Evolutionary conservation across 306 rosid species (phyloP).

Genomic region (Prunus mira): DNA sequence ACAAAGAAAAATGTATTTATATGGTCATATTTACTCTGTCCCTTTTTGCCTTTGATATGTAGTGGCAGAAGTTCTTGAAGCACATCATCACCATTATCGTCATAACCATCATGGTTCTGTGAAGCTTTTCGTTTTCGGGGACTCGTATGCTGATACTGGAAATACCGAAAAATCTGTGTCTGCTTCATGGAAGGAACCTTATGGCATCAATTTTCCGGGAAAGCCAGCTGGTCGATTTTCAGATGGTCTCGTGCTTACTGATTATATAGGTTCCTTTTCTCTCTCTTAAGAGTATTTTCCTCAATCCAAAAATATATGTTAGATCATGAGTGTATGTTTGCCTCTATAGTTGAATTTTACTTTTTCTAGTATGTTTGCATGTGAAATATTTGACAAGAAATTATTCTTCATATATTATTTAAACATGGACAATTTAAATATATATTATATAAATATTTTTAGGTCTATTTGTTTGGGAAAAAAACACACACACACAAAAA

Average conservation of each 20-base stretch:
- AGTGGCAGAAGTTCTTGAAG: background rate
- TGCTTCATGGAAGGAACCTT: slow-evolving; percentile 32
- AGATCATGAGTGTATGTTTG: background rate
- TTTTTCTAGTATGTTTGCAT: too few species aligned
- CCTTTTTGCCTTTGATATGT: background rate
- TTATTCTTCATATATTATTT: too few species aligned
- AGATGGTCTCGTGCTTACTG: slow-evolving; percentile 54
- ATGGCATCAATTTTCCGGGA: slow-evolving; percentile 51
- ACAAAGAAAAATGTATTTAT: background rate
- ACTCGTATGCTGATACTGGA: slow-evolving; percentile 53
- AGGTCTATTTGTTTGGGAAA: too few species aligned
- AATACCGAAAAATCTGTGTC: slow-evolving; percentile 25
- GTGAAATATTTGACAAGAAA: too few species aligned
- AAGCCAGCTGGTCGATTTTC: slow-evolving; percentile 55
- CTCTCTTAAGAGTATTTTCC: background rate
- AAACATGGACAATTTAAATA: too few species aligned
- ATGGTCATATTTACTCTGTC: background rate
- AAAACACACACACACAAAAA: too few species aligned
- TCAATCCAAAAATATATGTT: background rate
- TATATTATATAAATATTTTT: too few species aligned
- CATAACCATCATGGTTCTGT: background rate
- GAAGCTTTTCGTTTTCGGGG: slow-evolving; percentile 55
- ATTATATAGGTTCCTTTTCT: slow-evolving; percentile 40
- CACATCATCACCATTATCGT: background rate
- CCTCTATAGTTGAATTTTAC: too few species aligned